These are phyloP conservation scores for Tuctoria greenei DNA, from an alignment of 176 grass and related monocot species.

Conservation along the genomic window DNA sequence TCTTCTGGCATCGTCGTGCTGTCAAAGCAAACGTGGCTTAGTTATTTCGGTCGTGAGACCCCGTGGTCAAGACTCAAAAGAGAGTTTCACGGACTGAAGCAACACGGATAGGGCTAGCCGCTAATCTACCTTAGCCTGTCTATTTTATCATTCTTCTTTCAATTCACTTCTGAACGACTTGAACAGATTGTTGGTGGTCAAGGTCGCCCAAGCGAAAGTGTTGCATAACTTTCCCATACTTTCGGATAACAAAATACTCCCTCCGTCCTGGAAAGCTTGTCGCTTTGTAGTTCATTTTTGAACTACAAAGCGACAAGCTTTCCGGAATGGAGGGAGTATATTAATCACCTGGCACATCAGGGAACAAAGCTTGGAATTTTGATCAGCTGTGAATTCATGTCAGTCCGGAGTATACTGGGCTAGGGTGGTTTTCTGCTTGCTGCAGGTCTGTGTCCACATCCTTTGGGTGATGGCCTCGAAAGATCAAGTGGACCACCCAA, in stretches of 20 bases:
- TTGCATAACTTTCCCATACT: not conserved
- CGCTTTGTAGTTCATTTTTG: no score
- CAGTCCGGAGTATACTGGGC: not conserved
- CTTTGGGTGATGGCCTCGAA: not conserved
- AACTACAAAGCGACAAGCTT: no score
- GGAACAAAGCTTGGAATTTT: not conserved
- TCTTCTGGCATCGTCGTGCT: not conserved
- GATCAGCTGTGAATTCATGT: constrained; percentile 27
- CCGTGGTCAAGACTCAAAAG: constrained; percentile 15
- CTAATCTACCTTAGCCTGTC: not conserved
- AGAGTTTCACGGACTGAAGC: constrained; percentile 37
- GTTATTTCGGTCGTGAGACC: constrained; percentile 10
- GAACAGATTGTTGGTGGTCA: constrained; percentile 26
- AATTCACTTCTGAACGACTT: constrained; percentile 4
- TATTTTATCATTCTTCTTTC: not conserved
- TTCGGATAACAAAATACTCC: not conserved
- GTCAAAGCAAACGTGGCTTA: constrained; percentile 31
- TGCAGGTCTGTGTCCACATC: not conserved
- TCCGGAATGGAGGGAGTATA: no score
- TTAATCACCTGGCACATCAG: constrained; percentile 30
- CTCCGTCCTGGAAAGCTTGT: no score
- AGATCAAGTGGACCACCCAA: constrained; percentile 16
- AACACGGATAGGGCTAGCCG: not conserved
- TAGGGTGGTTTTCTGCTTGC: not conserved
- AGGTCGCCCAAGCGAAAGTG: not conserved